Conservation (phyloP, 768 basidiomycete species). For the Leucocoprinus sp. region DNA sequence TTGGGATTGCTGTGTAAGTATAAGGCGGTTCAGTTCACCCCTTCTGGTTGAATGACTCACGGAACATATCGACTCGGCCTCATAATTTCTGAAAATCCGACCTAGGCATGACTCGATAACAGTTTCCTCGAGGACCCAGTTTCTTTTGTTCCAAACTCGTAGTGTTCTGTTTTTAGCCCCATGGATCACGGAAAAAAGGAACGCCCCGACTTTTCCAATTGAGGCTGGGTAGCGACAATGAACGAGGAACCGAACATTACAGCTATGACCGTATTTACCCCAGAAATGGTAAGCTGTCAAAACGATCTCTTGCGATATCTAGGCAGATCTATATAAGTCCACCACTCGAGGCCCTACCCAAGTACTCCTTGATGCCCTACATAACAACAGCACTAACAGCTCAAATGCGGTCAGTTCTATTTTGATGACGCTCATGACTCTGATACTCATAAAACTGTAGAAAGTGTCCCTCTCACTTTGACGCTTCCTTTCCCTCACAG, state of each 20-base stretch:
- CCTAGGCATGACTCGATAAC: slow-evolving; percentile 7
- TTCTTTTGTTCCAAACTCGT: slow-evolving; percentile 1
- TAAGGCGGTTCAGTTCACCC: slow-evolving; percentile 9
- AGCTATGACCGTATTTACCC: slow-evolving; percentile 10
- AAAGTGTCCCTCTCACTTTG: not conserved
- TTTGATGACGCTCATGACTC: not conserved
- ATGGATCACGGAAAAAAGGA: slow-evolving; percentile 7
- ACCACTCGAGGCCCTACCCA: slow-evolving; percentile 9
- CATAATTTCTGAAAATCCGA: slow-evolving; percentile 9
- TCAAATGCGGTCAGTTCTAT: slow-evolving; percentile 9
- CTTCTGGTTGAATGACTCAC: slow-evolving; percentile 6
- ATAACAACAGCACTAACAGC: slow-evolving; percentile 15
- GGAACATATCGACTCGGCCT: slow-evolving; percentile 9
- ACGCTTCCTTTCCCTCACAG: not conserved
- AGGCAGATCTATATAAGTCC: slow-evolving; percentile 9
- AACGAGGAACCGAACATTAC: slow-evolving; percentile 16
- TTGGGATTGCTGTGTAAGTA: slow-evolving; percentile 7
- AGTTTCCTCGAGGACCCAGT: slow-evolving; percentile 9
- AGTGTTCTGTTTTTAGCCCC: slow-evolving; percentile 7
- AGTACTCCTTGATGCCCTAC: slow-evolving; percentile 14
- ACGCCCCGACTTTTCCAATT: slow-evolving; percentile 5
- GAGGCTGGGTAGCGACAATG: slow-evolving; percentile 10
- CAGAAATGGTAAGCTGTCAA: slow-evolving; percentile 5
- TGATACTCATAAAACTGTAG: slow-evolving; percentile 6
- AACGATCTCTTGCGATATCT: slow-evolving; percentile 10